Percentiles rank a stretch among this genome's conserved stretches.
phyloP scores from a whole-genome alignment of 2,329 filamentous ascomycete genomes.

The Thelonectria blattea region DNA sequence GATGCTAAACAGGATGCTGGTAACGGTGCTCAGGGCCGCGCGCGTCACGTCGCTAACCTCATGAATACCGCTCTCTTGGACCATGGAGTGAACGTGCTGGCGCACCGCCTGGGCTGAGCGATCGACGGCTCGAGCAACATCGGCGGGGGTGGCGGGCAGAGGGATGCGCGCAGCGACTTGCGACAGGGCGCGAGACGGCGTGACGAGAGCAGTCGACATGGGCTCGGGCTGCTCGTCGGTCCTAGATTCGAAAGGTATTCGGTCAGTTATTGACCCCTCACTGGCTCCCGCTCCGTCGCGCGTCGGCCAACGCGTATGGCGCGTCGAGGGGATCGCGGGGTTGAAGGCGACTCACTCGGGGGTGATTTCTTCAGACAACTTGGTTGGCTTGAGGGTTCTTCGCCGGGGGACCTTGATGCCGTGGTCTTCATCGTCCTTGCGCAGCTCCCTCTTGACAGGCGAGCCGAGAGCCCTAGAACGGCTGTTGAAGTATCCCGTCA shows the following conservation, averaged over 20 bases:
- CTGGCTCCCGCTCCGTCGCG: conserved; percentile 8
- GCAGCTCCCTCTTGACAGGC: conserved; percentile 63
- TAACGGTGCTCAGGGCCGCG: conserved; percentile 73
- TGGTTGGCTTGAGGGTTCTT: conserved; percentile 43
- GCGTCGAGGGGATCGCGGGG: conserved; percentile 16
- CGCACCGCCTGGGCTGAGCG: conserved; percentile 70
- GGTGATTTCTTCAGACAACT: conserved; percentile 53
- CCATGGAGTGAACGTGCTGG: conserved; percentile 67
- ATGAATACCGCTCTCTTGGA: conserved; percentile 69
- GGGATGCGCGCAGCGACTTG: conserved; percentile 66
- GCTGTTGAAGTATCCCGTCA: conserved; percentile 78
- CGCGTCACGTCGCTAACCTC: conserved; percentile 71
- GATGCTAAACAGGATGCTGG: conserved; percentile 72
- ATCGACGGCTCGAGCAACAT: conserved; percentile 79
- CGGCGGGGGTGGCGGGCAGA: conserved; percentile 81
- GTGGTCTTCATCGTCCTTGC: conserved; percentile 46
- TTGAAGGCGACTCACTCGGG: conserved; percentile 49
- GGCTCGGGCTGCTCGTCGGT: conserved; percentile 42
- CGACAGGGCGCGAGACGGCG: conserved; percentile 58
- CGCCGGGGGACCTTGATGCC: conserved; percentile 55
- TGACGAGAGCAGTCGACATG: conserved; percentile 53
- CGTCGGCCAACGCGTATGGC: conserved; percentile 20
- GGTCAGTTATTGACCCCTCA: conserved; percentile 22
- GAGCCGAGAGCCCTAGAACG: conserved; percentile 65
- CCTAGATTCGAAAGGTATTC: conserved; percentile 23